Base-by-base conservation (phyloP, 306 rosid species). In the Vigna trinervia region DNA sequence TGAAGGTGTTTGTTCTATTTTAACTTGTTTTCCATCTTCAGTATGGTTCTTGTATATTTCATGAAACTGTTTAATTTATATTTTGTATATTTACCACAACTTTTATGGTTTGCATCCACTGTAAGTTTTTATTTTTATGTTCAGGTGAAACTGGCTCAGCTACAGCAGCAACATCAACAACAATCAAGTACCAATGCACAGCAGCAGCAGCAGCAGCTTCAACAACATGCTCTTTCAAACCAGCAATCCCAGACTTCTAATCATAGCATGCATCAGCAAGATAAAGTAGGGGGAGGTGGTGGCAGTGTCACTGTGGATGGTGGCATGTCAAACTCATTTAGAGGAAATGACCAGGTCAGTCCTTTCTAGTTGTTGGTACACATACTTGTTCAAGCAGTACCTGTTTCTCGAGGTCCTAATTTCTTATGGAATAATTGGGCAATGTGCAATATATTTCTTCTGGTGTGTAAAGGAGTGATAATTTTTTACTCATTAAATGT, bases 321-420 rank as follows among this genome's bases (percentile, higher is more conserved):
- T 54, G 87, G 96, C 85, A 88, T 96, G 89, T 88, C 99, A 26
- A 96, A 92, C 81, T 91, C 98, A 54, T 96, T 91, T 69, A 91
- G 99, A 67, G 99, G 97, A 87, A 96, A 89, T 85, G 99, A 96
- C 46, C 99, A 96, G 97, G 99, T 96, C 87, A 62, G 91, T 82
- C 86, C 82, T 77, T 75, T 36, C 73, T 34, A 56, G 71, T 65
- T 69, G 73, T 58, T 38, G 26, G 51, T 70, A 19, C 30, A 38
- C 56, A 32, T 46, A 11, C 23, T 30, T 62, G 26, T 48, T 32
- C 13, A 64, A 73, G 75, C 73, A 23, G 54, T 71, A 51, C 53
- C 65, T 4, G 14, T 67, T 79, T 80, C 43, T 58, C 71, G 54
- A 43, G 47, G 45, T 57, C 69, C 36, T 26, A 26, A 12, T 46